Percentiles rank a stretch among this genome's conserved stretches.
phyloP scores from a whole-genome alignment of 768 basidiomycete genomes.

The Mycena alexandri region DNA sequence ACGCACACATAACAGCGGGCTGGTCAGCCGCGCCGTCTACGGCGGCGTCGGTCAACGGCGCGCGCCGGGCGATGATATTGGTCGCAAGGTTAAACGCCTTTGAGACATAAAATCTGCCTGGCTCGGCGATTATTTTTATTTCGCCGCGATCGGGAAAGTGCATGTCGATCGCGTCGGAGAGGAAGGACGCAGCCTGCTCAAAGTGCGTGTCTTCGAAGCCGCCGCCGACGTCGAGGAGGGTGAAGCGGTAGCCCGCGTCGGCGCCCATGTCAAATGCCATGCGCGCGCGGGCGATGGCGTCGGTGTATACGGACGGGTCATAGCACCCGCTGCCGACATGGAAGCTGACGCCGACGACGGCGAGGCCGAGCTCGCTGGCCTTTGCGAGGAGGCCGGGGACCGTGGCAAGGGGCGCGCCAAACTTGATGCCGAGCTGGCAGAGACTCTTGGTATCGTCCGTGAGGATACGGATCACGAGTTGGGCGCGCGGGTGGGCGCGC shows the following conservation, averaged over 20 bases:
- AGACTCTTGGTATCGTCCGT: conserved; percentile 98
- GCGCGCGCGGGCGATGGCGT: conserved; percentile 88
- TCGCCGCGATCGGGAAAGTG: conserved; percentile 83
- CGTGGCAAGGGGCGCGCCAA: conserved; percentile 88
- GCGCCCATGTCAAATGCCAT: conserved; percentile 89
- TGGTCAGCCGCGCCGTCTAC: conserved; percentile 50
- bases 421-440: conserved; percentile 95
- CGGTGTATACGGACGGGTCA: conserved; percentile 89
- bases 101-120: conserved; percentile 94
- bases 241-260: conserved; percentile 85
- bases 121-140: conserved; percentile 92
- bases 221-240: conserved; percentile 92
- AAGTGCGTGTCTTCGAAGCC: conserved; percentile 94
- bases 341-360: conserved; percentile 96
- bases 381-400: conserved; percentile 85
- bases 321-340: conserved; percentile 98
- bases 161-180: conserved; percentile 76
- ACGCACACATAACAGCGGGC: conserved; percentile 90
- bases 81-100: conserved; percentile 93
- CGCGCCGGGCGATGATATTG: conserved; percentile 92
- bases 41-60: conserved; percentile 56
- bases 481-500: conserved; percentile 81
- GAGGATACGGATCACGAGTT: conserved; percentile 93
- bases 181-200: conserved; percentile 78
- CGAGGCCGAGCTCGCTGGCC: conserved; percentile 81